phyloP scores from a whole-genome alignment of 768 basidiomycete species.

The Phanerochaete carnosa region DNA sequence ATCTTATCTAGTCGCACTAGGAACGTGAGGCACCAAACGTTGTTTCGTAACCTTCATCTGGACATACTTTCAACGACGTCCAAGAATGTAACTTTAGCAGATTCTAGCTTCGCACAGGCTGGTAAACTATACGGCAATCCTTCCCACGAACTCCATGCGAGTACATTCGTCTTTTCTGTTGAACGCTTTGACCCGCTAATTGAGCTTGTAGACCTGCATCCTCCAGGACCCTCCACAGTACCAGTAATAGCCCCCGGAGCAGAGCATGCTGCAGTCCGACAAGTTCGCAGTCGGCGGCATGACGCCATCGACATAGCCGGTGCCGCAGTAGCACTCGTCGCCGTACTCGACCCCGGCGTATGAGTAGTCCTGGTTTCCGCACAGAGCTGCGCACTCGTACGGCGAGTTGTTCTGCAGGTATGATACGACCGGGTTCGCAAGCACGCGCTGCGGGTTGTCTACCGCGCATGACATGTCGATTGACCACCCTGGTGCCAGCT shows the following conservation, averaged over 20 bases:
- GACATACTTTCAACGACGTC: not conserved
- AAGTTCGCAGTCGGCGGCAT: constrained; percentile 2
- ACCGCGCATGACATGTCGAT: constrained; percentile 15
- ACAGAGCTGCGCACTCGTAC: constrained; percentile 14
- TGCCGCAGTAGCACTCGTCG: constrained; percentile 22
- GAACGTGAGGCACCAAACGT: not conserved
- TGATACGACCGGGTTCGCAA: constrained; percentile 13
- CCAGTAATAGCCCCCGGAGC: constrained; percentile 9
- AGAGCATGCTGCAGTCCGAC: constrained; percentile 18
- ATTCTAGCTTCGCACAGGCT: not conserved
- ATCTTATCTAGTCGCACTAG: too few species aligned
- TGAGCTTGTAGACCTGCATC: constrained; percentile 14
- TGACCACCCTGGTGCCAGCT: constrained; percentile 16
- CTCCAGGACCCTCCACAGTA: constrained; percentile 20
- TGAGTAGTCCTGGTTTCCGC: constrained; percentile 13
- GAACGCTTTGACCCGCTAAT: not conserved
- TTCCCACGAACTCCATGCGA: not conserved
- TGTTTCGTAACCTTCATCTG: not conserved
- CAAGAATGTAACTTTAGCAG: not conserved
- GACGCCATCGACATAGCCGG: constrained; percentile 12
- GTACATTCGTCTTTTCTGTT: too few species aligned
- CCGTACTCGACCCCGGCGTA: constrained; percentile 24
- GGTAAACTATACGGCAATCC: not conserved
- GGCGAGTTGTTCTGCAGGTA: constrained; percentile 12
- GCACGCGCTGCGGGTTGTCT: constrained; percentile 16